phyloP scores from a whole-genome alignment of 2,329 filamentous ascomycete species.

The Neonectria ditissima region DNA sequence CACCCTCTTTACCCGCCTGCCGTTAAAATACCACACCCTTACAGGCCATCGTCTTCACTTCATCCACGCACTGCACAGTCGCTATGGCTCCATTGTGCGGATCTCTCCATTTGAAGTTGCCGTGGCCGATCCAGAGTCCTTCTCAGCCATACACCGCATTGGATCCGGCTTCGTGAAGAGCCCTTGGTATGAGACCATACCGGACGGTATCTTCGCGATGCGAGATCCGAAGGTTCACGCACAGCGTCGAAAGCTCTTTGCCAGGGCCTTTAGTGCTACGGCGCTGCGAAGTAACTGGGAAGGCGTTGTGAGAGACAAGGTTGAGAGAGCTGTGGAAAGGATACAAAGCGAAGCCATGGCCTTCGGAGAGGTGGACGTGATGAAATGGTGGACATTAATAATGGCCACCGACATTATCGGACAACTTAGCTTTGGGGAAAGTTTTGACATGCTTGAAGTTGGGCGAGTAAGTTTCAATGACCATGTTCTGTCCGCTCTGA shows the following conservation, averaged over 20 bases:
- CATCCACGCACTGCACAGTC: constrained; percentile 19
- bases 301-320: constrained; percentile 7
- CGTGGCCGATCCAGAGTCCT: constrained; percentile 18
- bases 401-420: constrained; percentile 33
- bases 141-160: constrained; percentile 32
- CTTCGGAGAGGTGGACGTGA: constrained; percentile 11
- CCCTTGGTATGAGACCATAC: constrained; percentile 22
- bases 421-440: constrained; percentile 30
- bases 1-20: constrained; percentile 18
- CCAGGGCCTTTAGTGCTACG: constrained; percentile 25
- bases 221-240: constrained; percentile 24
- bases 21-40: constrained; percentile 12
- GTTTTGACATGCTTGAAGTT: constrained; percentile 28
- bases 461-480: constrained; percentile 25
- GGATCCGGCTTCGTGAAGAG: constrained; percentile 30
- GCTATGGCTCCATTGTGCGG: constrained; percentile 19
- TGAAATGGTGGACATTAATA: constrained; percentile 37
- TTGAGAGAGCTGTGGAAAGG: constrained; percentile 4
- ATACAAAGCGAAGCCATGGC: constrained; percentile 11
- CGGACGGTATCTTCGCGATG: constrained; percentile 28
- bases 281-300: constrained; percentile 26
- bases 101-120: constrained; percentile 23
- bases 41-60: constrained; percentile 23
- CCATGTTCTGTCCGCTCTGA: too few species aligned
- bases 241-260: constrained; percentile 21